These are phyloP conservation scores for Trametes coccinea DNA, from an alignment of 768 basidiomycete genomes.

Conservation along the genomic window DNA sequence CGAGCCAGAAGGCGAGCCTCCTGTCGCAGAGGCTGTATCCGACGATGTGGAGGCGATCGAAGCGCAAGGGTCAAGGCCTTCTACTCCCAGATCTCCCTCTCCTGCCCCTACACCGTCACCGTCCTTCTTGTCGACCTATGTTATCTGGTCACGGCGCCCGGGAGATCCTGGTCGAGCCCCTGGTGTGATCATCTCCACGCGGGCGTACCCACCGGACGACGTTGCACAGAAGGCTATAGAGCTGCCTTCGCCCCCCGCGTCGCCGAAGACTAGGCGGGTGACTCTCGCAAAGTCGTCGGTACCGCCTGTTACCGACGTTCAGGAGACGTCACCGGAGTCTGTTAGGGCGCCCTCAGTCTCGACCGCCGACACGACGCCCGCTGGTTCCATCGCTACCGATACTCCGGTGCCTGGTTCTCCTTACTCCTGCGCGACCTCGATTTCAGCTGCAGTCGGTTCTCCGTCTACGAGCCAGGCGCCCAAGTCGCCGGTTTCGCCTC, in stretches of 20 bases:
- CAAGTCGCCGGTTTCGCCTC: conserved; percentile 7
- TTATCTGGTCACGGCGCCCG: conserved; percentile 75
- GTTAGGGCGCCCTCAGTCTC: conserved; percentile 46
- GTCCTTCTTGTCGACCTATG: conserved; percentile 41
- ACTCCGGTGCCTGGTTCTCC: conserved; percentile 56
- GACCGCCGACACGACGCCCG: conserved; percentile 51
- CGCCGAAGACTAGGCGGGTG: conserved; percentile 23
- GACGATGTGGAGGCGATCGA: background rate
- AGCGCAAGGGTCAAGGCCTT: background rate
- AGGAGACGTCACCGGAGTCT: conserved; percentile 26
- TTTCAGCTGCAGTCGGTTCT: conserved; percentile 39
- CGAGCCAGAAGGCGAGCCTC: background rate
- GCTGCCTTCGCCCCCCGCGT: conserved; percentile 47
- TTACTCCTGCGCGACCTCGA: conserved; percentile 57
- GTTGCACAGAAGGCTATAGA: conserved; percentile 58
- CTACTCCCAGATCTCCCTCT: conserved; percentile 12
- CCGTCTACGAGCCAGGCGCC: conserved; percentile 7
- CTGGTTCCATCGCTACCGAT: conserved; percentile 50
- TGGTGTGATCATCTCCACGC: conserved; percentile 69
- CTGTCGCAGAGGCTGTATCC: background rate
- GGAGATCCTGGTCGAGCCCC: conserved; percentile 63
- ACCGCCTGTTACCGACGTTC: background rate
- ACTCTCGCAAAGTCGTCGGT: conserved; percentile 1
- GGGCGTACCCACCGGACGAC: conserved; percentile 59
- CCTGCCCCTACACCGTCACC: conserved; percentile 11